Percentiles rank a stretch among this genome's conserved stretches.
phyloP scores from a whole-genome alignment of 2,329 filamentous ascomycete species.

The Alternaria sp. region DNA sequence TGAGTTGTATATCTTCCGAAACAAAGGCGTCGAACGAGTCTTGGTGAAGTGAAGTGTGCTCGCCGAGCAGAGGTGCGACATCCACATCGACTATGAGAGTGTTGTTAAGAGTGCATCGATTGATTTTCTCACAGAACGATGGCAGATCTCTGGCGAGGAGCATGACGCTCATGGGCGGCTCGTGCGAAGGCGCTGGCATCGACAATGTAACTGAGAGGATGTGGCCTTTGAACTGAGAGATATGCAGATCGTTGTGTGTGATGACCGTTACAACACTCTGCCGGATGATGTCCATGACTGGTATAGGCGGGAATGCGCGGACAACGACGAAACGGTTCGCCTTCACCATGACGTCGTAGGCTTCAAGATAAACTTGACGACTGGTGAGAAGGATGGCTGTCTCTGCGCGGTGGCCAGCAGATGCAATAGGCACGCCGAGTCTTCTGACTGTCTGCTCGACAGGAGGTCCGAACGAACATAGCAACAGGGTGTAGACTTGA shows the following conservation, averaged over 20 bases:
- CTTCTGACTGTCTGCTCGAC: background rate
- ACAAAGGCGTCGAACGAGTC: background rate
- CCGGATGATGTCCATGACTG: accelerated
- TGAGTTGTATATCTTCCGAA: background rate
- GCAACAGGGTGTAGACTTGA: background rate
- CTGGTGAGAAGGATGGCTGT: background rate
- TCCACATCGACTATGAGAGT: background rate
- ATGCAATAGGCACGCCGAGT: background rate
- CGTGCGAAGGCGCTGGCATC: background rate
- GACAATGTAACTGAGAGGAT: background rate
- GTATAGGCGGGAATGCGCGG: background rate
- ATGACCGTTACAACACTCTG: background rate
- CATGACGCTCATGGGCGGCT: background rate
- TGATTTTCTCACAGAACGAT: background rate
- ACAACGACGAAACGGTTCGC: background rate
- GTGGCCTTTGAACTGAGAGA: background rate
- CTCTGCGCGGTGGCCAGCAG: background rate
- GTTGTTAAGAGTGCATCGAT: accelerated
- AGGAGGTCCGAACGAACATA: background rate
- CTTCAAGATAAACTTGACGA: background rate
- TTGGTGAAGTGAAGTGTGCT: background rate
- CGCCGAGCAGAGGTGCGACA: background rate
- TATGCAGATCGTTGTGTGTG: background rate
- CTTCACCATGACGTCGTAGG: background rate
- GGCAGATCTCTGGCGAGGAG: background rate